Base-by-base conservation (phyloP, 2,329 filamentous ascomycete species). In the Harringtonia aguacate region DNA sequence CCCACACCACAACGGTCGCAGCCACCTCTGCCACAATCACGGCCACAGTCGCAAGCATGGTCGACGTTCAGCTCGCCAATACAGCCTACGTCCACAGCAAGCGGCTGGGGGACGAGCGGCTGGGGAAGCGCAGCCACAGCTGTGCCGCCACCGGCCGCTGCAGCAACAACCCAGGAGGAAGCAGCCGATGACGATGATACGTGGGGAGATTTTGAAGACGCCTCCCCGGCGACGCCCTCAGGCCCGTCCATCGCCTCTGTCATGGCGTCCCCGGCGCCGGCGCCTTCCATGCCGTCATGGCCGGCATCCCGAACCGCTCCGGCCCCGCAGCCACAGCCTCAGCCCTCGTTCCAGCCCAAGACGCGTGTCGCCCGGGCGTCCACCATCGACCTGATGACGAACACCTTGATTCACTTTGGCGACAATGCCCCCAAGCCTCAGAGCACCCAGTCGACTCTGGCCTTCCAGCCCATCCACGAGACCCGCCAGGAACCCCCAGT, bases 131-230 rank as follows among this genome's bases (percentile, higher is more conserved):
- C 52, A 22, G 49, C 36, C 13, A 46, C n/a, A n/a, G n/a, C 34
- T n/a, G 18, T 12, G 3, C 31, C 35, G 13, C 12, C 36, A 4
- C 21, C 6, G 24, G n/a, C 36, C 8, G 15, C 20, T 9, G 36
- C 43, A 6, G 10, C 30, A n/a, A n/a, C n/a, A n/a, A n/a, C n/a
- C n/a, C n/a, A n/a, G n/a, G n/a, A n/a, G 14, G 18, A 13, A 4
- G n/a, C 24, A 18, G 24, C 17, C 14, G 36, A 47, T 8, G 44
- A 47, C 4, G 73, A 79, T 8, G 77, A 81, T 53, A 75, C 69
- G 24, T 84, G 80, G 73, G 80, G 80, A 1, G 79, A 83, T 44
- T 84, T 84, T 53, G 79, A 83, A 58, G 68, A 72, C 36, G 76
- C 75, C 15, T 61, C 69, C 31, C 57, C 63, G 2, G 46, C 53